phyloP scores from a whole-genome alignment of 345 rosid species.

The Syzygium aqueum region DNA sequence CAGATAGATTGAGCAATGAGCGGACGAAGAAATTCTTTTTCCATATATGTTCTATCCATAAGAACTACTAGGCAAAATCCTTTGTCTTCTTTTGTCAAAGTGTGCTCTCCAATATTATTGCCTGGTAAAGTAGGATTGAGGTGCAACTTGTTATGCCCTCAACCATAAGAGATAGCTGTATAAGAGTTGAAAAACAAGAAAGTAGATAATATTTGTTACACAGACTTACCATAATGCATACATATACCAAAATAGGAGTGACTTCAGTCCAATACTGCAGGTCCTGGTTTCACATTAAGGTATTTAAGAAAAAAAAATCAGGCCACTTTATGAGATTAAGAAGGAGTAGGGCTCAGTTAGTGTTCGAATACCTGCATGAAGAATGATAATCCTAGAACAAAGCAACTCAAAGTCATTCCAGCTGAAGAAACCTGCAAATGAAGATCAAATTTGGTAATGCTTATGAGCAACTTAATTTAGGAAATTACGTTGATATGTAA shows the following conservation, averaged over 20 bases:
- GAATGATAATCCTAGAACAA: not conserved
- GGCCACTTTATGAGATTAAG: not conserved
- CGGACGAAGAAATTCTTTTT: no score
- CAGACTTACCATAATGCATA: not conserved
- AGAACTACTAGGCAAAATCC: no score
- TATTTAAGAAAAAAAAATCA: not conserved
- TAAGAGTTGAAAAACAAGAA: not conserved
- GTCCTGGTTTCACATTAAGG: not conserved
- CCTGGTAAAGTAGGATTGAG: not conserved
- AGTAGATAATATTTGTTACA: not conserved
- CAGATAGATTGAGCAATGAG: no score
- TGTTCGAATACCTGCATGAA: not conserved
- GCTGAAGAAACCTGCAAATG: not conserved
- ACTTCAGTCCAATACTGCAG: not conserved
- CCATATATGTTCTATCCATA: no score
- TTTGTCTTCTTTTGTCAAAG: not conserved
- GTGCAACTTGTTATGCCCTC: not conserved
- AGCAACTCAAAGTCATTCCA: not conserved
- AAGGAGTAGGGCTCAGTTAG: not conserved
- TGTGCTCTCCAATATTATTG: not conserved
- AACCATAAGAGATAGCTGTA: not conserved
- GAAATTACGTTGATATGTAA: not conserved
- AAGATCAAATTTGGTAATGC: not conserved
- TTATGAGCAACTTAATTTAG: not conserved
- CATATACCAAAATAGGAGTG: not conserved